Base-by-base conservation (phyloP, 768 basidiomycete genomes). In the Asterophora lycoperdoides region DNA sequence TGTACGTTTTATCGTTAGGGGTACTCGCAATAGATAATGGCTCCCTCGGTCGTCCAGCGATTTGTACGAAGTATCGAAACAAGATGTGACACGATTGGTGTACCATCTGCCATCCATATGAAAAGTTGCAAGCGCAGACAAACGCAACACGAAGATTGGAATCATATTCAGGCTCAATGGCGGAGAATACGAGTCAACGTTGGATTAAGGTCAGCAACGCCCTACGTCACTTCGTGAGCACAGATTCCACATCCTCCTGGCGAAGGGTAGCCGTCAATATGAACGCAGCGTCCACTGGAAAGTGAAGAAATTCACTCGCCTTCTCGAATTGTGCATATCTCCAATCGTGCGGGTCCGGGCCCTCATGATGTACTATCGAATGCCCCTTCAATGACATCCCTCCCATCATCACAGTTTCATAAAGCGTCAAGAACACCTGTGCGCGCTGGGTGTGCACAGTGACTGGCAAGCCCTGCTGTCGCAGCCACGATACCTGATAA, bases 321-420 rank as follows among this genome's bases (percentile, higher is more conserved):
- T 54, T 47, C 19, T 30, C 52, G 5, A 3, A 15, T 41, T 56
- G 48, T 19, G 46, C 29, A 48, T 60, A 55, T 42, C 65, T 57
- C 66, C 67, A 68, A 18, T 61, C 56, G 40, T 60, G 58, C 5
- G 66, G 65, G 42, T 67, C 61, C 15, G 59, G 55, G 23, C 67
- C 67, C 41, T 65, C 66, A 20, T 52, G 51, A 51, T 54, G 54
- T 13, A 62, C 60, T 32, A 66, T 64, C 23, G 62, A 40, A 59
- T 68, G 63, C 4, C 63, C 66, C 26, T 52, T 60, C 14, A 63
- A 48, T 14, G 60, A 58, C 43, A 63, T 53, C 34, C 54, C 64
- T 9, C 60, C 63, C 41, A 65, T 41, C 14, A 65, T 48, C 28
- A 53, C 41, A 15, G 60, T 51, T 51, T 68, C 60, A 23, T 60